phyloP scores from a whole-genome alignment of 2,329 filamentous ascomycete species.

The Piedraia hortae region DNA sequence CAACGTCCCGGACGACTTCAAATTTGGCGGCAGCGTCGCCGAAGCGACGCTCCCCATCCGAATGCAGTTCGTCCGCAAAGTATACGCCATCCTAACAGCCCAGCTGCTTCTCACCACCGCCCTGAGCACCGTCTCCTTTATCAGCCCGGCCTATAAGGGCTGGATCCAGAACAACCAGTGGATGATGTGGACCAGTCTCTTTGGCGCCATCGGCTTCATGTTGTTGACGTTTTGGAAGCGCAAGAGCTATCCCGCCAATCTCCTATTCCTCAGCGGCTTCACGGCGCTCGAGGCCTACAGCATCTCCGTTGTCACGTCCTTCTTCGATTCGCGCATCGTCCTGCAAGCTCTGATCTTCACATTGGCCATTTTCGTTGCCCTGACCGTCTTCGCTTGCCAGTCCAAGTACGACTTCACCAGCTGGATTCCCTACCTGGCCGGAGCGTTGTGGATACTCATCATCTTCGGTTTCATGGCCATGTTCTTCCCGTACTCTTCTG shows the following conservation, averaged over 20 bases:
- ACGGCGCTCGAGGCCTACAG: conserved; percentile 82
- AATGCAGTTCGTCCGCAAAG: conserved; percentile 60
- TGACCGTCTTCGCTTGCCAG: conserved; percentile 74
- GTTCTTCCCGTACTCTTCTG: conserved; percentile 67
- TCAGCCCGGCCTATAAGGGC: conserved; percentile 44
- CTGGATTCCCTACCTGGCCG: conserved; percentile 84
- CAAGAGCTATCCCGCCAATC: conserved; percentile 42
- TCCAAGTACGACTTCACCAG: conserved; percentile 93
- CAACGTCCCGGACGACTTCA: conserved; percentile 92
- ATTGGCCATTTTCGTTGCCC: conserved; percentile 32
- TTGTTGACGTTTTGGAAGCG: conserved; percentile 68
- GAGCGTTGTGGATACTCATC: conserved; percentile 65
- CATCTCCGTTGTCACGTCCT: conserved; percentile 74
- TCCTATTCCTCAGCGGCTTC: conserved; percentile 74
- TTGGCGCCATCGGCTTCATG: conserved; percentile 64
- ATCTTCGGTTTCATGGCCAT: conserved; percentile 78
- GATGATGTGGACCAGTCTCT: conserved; percentile 66
- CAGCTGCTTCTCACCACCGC: conserved; percentile 66
- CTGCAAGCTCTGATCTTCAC: conserved; percentile 78
- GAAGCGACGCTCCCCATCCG: conserved; percentile 57
- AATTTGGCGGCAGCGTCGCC: conserved; percentile 80
- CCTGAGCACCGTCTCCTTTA: conserved; percentile 65
- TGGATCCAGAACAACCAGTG: conserved; percentile 72
- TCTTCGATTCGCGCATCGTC: conserved; percentile 62
- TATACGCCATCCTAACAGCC: conserved; percentile 91